A percentile compares a stretch with the other conserved stretches of the same genome.
Conservation (phyloP, 768 basidiomycete genomes). For the Lactifluus piperatus region DNA sequence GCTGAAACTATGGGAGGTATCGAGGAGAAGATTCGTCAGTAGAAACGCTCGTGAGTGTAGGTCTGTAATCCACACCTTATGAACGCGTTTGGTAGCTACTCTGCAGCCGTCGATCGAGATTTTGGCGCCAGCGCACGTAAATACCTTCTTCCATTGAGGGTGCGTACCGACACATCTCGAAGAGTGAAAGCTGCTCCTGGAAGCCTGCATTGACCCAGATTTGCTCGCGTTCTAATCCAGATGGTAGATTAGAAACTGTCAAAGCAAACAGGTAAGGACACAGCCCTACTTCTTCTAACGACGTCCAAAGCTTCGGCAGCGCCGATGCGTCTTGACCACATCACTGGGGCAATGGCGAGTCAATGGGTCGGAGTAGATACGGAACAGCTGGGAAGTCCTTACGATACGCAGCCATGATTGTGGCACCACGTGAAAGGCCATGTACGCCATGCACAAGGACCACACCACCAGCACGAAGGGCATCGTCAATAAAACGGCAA, state of each 20-base stretch:
- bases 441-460: slow-evolving; percentile 22
- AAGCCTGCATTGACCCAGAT: slow-evolving; percentile 20
- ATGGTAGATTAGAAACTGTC: neutral
- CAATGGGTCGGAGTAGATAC: neutral
- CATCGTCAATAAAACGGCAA: slow-evolving; percentile 22
- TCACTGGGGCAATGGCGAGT: slow-evolving; percentile 6
- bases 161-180: slow-evolving; percentile 19
- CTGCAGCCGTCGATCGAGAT: slow-evolving; percentile 7
- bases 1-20: neutral
- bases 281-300: slow-evolving; percentile 16
- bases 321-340: slow-evolving; percentile 18
- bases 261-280: neutral
- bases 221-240: slow-evolving; percentile 16
- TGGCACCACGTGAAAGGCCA: slow-evolving; percentile 20
- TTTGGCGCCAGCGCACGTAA: slow-evolving; percentile 20
- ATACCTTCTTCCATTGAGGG: slow-evolving; percentile 18
- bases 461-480: slow-evolving; percentile 18
- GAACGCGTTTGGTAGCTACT: neutral
- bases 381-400: neutral
- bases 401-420: slow-evolving; percentile 22
- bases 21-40: neutral
- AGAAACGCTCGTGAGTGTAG: neutral
- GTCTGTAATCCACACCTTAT: neutral
- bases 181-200: slow-evolving; percentile 17
- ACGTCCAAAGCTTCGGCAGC: slow-evolving; percentile 14